These are phyloP conservation scores for Euptelea pleiosperma DNA, from an alignment of 164 flowering plant species.

Conservation along the genomic window DNA sequence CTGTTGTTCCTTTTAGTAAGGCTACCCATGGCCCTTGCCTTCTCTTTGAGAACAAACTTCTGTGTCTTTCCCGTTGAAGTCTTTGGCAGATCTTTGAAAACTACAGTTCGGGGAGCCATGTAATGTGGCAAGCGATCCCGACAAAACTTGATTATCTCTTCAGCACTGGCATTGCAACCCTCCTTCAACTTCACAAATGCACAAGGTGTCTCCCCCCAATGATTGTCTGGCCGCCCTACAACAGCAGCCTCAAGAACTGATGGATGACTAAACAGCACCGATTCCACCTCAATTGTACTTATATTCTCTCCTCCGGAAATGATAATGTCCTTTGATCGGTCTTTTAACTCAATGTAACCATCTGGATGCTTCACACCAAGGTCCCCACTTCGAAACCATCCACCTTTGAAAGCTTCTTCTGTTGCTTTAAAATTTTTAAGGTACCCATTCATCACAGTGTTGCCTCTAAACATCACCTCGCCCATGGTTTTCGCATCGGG, in stretches of 20 bases:
- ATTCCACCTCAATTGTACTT: conserved; percentile 63
- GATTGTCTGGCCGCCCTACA: conserved; percentile 44
- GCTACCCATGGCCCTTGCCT: conserved; percentile 39
- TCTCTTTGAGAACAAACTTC: conserved; percentile 56
- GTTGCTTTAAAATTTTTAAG: conserved; percentile 41
- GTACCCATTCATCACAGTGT: conserved; percentile 73
- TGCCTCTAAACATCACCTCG: conserved; percentile 73
- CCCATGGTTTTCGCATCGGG: conserved; percentile 58
- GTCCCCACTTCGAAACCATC: conserved; percentile 67
- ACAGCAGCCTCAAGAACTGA: conserved; percentile 59
- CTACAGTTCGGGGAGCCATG: conserved; percentile 52
- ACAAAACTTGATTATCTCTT: conserved; percentile 53
- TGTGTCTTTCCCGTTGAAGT: conserved; percentile 68
- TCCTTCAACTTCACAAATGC: conserved; percentile 65
- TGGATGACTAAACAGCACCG: conserved; percentile 49
- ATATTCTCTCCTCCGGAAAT: conserved; percentile 38
- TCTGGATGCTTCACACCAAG: conserved; percentile 44
- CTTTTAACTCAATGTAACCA: conserved; percentile 56
- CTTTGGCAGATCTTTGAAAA: conserved; percentile 52
- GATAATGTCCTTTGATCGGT: conserved; percentile 50
- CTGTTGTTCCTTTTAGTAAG: conserved; percentile 17
- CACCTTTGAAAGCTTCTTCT: conserved; percentile 45
- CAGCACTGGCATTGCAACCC: conserved; percentile 19
- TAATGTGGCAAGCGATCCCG: conserved; percentile 35
- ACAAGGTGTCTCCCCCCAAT: conserved; percentile 46